These are phyloP conservation scores for Dalbergia cochinchinensis DNA, from an alignment of 306 rosid species.

Conservation along the genomic window DNA sequence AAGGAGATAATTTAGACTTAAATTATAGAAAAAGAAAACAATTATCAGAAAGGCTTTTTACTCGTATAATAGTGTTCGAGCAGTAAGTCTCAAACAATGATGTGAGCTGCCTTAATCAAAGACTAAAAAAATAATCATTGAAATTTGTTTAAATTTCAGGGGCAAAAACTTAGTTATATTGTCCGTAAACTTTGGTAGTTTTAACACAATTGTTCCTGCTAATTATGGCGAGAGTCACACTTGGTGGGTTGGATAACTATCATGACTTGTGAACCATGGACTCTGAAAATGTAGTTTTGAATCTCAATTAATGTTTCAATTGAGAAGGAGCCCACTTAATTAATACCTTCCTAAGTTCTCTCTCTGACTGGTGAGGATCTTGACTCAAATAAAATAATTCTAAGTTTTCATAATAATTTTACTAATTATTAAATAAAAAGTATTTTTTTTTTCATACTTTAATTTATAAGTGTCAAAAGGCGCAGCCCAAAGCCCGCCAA, in stretches of 20 bases:
- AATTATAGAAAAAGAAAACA: too few relatives aligned
- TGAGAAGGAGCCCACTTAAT: constrained; percentile 44
- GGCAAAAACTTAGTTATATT: constrained; percentile 6
- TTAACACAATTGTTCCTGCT: constrained; percentile 7
- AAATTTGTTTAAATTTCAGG: constrained; percentile 28
- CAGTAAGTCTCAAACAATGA: too few relatives aligned
- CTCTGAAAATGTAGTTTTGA: constrained; percentile 31
- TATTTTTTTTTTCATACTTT: too few relatives aligned
- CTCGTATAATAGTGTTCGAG: too few relatives aligned
- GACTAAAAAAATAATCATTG: background rate
- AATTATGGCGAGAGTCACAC: constrained; percentile 19
- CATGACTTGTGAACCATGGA: background rate
- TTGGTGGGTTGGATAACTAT: too few relatives aligned
- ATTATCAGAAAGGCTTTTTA: too few relatives aligned
- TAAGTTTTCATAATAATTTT: background rate
- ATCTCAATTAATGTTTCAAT: constrained; percentile 26
- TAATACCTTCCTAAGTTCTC: constrained; percentile 29
- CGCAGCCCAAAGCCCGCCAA: too few relatives aligned
- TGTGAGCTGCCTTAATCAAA: too few relatives aligned
- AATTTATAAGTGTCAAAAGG: too few relatives aligned
- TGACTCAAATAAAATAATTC: background rate
- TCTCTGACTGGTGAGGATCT: background rate
- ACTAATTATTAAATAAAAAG: too few relatives aligned
- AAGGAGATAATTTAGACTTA: too few relatives aligned
- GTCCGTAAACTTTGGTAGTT: constrained; percentile 19